Evolutionary conservation across 2,329 filamentous ascomycete species (phyloP).

Genomic region (Monosporascus cannonballus): DNA sequence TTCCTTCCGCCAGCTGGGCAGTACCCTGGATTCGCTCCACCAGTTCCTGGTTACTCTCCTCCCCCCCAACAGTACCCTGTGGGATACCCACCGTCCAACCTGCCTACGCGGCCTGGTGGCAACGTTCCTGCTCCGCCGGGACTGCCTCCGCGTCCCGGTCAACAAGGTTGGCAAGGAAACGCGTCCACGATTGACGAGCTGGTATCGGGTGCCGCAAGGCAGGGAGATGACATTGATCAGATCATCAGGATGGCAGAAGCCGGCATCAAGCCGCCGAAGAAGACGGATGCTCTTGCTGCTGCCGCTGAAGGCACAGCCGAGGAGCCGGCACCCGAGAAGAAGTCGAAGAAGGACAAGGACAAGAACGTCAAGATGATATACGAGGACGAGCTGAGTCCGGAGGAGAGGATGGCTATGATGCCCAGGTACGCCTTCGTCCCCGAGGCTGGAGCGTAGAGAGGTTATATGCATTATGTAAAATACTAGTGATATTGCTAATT

Average conservation of each 20-base stretch:
- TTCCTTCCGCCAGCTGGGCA: constrained; percentile 36
- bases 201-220: constrained; percentile 35
- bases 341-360: constrained; percentile 61
- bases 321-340: constrained; percentile 51
- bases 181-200: constrained; percentile 43
- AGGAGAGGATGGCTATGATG: constrained; percentile 81
- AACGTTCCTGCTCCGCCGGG: constrained; percentile 33
- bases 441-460: constrained; percentile 19
- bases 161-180: constrained; percentile 28
- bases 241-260: constrained; percentile 60
- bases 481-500: constrained; percentile 1
- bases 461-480: constrained; percentile 6
- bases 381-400: constrained; percentile 73
- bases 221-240: constrained; percentile 58
- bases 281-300: constrained; percentile 20
- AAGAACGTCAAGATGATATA: constrained; percentile 72
- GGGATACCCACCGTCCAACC: constrained; percentile 34
- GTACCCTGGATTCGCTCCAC: constrained; percentile 32
- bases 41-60: constrained; percentile 26
- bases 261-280: constrained; percentile 46
- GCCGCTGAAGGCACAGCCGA: constrained; percentile 30
- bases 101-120: constrained; percentile 40
- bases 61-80: constrained; percentile 29
- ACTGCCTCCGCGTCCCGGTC: constrained; percentile 37
- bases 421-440: constrained; percentile 67